Evolutionary conservation across 2,329 filamentous ascomycete genomes (phyloP).

Genomic region (Trichoderma simmonsii): DNA sequence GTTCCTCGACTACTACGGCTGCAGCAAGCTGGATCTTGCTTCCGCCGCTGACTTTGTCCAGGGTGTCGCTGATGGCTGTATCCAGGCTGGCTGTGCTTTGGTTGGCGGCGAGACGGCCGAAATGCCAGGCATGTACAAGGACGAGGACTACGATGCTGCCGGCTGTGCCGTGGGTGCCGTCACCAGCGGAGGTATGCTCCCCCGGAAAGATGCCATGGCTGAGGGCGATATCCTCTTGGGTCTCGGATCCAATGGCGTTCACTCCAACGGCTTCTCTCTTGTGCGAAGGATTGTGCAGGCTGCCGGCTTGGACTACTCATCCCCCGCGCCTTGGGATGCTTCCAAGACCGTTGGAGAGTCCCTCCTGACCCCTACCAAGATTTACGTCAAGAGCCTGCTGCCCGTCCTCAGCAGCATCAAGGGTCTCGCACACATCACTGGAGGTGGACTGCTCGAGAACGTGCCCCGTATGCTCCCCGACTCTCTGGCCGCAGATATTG

Average conservation of each 20-base stretch:
- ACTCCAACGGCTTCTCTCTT: constrained; percentile 98
- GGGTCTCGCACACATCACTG: constrained; percentile 95
- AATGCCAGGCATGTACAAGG: constrained; percentile 93
- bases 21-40: constrained; percentile 77
- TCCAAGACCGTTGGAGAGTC: constrained; percentile 65
- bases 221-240: constrained; percentile 83
- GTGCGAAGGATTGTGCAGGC: constrained; percentile 82
- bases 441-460: constrained; percentile 89
- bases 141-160: constrained; percentile 88
- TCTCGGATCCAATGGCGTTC: constrained; percentile 78
- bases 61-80: constrained; percentile 85
- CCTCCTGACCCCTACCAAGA: constrained; percentile 84
- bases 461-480: constrained; percentile 88
- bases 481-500: constrained; percentile 74
- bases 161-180: constrained; percentile 88
- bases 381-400: constrained; percentile 85
- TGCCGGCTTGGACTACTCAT: constrained; percentile 67
- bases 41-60: constrained; percentile 83
- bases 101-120: constrained; percentile 98
- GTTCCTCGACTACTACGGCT: constrained; percentile 98
- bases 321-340: constrained; percentile 72
- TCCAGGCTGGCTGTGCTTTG: constrained; percentile 78
- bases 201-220: constrained; percentile 70
- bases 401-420: constrained; percentile 69
- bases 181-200: constrained; percentile 65